A percentile compares a stretch with the other conserved stretches of the same genome.
Conservation (phyloP, 768 basidiomycete genomes). For the Imleria badia region DNA sequence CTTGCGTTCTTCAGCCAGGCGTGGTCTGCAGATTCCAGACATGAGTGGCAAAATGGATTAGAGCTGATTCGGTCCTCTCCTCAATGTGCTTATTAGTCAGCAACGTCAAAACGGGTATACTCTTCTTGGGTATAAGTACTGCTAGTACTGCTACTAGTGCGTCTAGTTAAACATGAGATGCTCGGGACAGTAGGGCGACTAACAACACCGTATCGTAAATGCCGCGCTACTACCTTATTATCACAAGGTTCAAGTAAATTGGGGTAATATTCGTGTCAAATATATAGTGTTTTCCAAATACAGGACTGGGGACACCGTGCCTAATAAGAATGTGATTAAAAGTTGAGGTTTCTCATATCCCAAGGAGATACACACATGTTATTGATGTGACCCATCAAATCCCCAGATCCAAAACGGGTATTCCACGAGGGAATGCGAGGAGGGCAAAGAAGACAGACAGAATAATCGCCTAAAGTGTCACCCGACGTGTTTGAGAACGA, state of each 20-base stretch:
- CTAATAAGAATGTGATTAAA: conserved; percentile 6
- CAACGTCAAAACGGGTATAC: neutral
- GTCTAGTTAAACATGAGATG: neutral
- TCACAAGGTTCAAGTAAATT: conserved; percentile 11
- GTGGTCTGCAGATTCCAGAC: conserved; percentile 91
- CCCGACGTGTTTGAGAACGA: neutral
- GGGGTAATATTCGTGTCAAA: conserved; percentile 23
- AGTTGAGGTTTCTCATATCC: neutral
- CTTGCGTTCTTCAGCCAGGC: conserved; percentile 95
- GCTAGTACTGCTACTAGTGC: no score
- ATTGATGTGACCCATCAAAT: conserved; percentile 19
- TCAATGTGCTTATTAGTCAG: conserved; percentile 25
- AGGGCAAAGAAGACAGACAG: conserved; percentile 27
- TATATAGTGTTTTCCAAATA: conserved; percentile 17
- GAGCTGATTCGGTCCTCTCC: no score
- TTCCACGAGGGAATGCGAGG: conserved; percentile 29
- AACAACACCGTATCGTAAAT: neutral
- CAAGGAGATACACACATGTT: conserved; percentile 13
- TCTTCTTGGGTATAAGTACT: no score
- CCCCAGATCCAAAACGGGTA: conserved; percentile 16
- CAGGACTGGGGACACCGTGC: conserved; percentile 17
- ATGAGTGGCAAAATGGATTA: conserved; percentile 29
- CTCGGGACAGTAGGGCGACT: neutral
- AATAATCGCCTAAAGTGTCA: conserved; percentile 14
- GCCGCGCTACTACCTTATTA: neutral